phyloP scores from a whole-genome alignment of 305 asterid genomes.

The Salvia sclarea region DNA sequence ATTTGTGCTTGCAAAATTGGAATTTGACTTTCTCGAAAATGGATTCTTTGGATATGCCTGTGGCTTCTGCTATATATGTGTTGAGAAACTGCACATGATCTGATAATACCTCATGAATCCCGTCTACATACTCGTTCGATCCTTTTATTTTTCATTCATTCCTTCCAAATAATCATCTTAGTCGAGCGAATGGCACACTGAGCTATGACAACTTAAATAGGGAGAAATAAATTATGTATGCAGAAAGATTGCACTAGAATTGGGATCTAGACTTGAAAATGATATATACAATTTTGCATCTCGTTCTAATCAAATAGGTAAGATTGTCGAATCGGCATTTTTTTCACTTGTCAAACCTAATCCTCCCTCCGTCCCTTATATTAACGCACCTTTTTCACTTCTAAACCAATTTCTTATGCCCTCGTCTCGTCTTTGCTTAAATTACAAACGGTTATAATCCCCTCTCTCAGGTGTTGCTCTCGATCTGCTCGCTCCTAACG shows the following conservation, averaged over 20 bases:
- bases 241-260: neutral
- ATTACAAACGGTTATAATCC: slow-evolving; percentile 5
- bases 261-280: too few species aligned
- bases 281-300: neutral
- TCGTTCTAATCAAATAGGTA: neutral
- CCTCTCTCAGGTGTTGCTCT: slow-evolving; percentile 56
- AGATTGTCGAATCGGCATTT: neutral
- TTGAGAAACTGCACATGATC: neutral
- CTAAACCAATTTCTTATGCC: too few species aligned
- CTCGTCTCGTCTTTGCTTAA: neutral
- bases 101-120: neutral
- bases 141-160: neutral
- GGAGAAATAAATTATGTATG: neutral
- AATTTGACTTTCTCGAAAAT: neutral
- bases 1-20: neutral
- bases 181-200: neutral
- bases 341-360: too few species aligned
- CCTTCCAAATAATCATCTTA: neutral
- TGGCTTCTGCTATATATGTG: neutral
- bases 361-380: too few species aligned
- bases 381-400: too few species aligned
- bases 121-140: neutral
- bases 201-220: neutral
- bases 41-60: neutral
- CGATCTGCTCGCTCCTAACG: slow-evolving; percentile 66